A percentile compares a stretch with the other conserved stretches of the same genome.
phyloP scores from a whole-genome alignment of 2,329 filamentous ascomycete species.

The Paracamarosporium sp. region DNA sequence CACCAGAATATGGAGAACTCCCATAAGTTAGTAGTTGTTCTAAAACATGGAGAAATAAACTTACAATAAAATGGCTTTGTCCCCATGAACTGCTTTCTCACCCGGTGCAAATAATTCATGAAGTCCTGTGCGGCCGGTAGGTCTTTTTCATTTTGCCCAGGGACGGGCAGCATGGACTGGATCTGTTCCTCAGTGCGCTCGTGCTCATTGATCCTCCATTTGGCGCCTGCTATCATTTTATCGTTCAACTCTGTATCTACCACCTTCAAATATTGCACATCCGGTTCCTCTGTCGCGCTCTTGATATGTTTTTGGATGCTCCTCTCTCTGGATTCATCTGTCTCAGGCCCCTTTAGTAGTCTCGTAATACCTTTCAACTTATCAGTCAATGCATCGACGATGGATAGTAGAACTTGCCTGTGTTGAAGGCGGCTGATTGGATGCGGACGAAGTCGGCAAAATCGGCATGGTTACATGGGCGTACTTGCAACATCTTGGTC shows the following conservation, averaged over 20 bases:
- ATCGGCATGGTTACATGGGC: conserved; percentile 33
- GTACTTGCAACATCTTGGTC: conserved; percentile 43
- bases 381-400: background rate
- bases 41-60: conserved; percentile 1
- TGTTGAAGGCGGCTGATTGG: conserved; percentile 34
- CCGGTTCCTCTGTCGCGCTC: conserved; percentile 29
- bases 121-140: conserved; percentile 36
- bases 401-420: conserved; percentile 13
- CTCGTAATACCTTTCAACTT: background rate
- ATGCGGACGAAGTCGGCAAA: conserved; percentile 36
- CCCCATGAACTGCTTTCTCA: conserved; percentile 39
- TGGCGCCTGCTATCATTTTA: conserved; percentile 43
- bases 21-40: background rate
- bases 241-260: conserved; percentile 40
- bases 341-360: conserved; percentile 23
- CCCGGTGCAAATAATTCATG: conserved; percentile 29
- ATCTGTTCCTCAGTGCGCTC: conserved; percentile 40
- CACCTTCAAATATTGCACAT: conserved; percentile 39
- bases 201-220: conserved; percentile 44
- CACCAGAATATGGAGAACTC: conserved; percentile 39
- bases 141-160: conserved; percentile 29
- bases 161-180: conserved; percentile 34
- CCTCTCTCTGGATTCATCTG: conserved; percentile 25
- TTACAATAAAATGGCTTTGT: conserved; percentile 44
- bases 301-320: conserved; percentile 34